Percentiles rank a stretch among this genome's conserved stretches.
These are phyloP conservation scores for Coemansia sp. DNA, from an alignment of 192 early-diverging fungal genomes.

Conservation along the genomic window DNA sequence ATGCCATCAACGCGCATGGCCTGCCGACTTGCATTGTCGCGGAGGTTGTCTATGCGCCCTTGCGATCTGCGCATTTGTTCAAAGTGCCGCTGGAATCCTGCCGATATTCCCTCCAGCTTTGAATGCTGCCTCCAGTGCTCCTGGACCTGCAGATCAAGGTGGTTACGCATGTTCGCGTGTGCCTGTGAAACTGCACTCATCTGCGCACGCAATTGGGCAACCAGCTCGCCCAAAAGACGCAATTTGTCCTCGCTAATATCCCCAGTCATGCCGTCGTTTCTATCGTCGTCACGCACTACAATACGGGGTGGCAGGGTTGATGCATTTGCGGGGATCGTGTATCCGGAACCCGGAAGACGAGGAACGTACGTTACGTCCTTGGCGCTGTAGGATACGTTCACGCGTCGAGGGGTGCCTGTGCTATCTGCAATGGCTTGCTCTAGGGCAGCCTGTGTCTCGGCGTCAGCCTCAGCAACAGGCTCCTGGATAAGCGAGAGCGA, in stretches of 20 bases:
- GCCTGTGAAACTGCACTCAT: slow-evolving; percentile 40
- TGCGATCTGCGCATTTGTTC: slow-evolving; percentile 41
- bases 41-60: slow-evolving; percentile 45
- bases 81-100: slow-evolving; percentile 40
- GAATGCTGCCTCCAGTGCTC: slow-evolving; percentile 49
- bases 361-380: slow-evolving; percentile 50
- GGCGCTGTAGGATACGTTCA: slow-evolving; percentile 21
- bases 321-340: slow-evolving; percentile 14
- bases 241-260: slow-evolving; percentile 35
- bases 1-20: slow-evolving; percentile 57
- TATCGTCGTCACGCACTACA: slow-evolving; percentile 29
- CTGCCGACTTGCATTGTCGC: slow-evolving; percentile 37
- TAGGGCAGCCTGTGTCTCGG: not conserved
- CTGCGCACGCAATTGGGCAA: slow-evolving; percentile 49
- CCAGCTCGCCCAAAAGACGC: slow-evolving; percentile 31
- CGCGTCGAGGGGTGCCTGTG: slow-evolving; percentile 15
- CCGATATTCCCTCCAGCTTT: slow-evolving; percentile 41
- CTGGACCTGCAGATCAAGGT: slow-evolving; percentile 42
- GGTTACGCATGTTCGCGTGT: slow-evolving; percentile 38
- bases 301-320: slow-evolving; percentile 38
- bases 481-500: slow-evolving; percentile 39
- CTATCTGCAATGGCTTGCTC: not conserved
- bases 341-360: slow-evolving; percentile 28
- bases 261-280: slow-evolving; percentile 15
- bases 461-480: not conserved